Evolutionary conservation across 2,329 filamentous ascomycete species (phyloP), one percentile per base, ranked within the genome.

Genomic region (Pseudogymnoascus sp.): DNA sequence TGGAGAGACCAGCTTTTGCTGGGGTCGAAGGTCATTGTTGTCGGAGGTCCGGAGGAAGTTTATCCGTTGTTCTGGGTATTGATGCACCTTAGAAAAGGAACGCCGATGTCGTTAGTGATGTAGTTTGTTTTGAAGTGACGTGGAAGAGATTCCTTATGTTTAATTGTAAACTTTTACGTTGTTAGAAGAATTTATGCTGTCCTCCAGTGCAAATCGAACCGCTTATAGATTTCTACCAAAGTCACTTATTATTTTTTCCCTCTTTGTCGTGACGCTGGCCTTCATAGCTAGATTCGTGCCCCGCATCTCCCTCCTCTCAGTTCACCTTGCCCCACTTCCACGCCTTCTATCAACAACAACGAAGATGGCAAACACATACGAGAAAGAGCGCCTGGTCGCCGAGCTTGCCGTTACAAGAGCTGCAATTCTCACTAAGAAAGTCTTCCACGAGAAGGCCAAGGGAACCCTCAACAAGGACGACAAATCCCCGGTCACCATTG

Each of bases 401-500:
- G 88, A 93, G 74, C 85, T 96, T 46, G 92, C 93, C 66, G 93
- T 96, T 63, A 91, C 96, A 79, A 86, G 93, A 68, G 93, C 89
- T 25, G 80, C 85, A 21, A 80, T 91, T 67, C 82, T 92, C 64
- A 92, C 89, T 61, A 89, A 90, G 76, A 84, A 84, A 66, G 89
- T 92, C 73, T 90, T 90, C 80, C 82, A 92, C 78, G 89, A 93
- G 70, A 95, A 93, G 77, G 89, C 91, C 71, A 97, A 97, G 79
- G 93, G 93, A 70, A 97, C 95, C 53, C 83, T 96, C 61, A 89
- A 88, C 75, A 99, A 99, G 80, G 88, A 91, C 76, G 95, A 99
- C 82, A 91, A 91, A 74, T 96, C 93, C 8, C 95, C 95, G 68
- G 95, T 99, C 71, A 99, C 95, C 16, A 95, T 97, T 71, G 95